Conservation (phyloP, 257 asterid species). For the Thymus quinquecostatus region DNA sequence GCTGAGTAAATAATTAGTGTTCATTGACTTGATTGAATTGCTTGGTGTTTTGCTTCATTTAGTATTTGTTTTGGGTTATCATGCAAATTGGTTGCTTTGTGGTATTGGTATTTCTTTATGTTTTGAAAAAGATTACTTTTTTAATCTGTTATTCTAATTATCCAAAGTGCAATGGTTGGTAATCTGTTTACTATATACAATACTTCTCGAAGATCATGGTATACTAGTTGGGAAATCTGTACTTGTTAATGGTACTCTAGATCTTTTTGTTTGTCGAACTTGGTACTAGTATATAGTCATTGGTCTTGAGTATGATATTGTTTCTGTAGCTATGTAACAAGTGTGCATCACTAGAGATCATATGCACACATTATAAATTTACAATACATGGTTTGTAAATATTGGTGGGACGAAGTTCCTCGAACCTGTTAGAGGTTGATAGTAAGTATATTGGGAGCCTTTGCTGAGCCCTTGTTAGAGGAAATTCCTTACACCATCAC, state of each 20-base stretch:
- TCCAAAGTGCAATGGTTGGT: not conserved
- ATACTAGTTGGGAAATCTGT: not conserved
- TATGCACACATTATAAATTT: not conserved
- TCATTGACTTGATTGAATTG: slow-evolving; percentile 13
- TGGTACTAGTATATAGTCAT: not conserved
- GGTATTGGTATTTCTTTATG: not conserved
- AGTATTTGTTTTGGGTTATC: not conserved
- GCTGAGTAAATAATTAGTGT: not conserved
- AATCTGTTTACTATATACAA: not conserved
- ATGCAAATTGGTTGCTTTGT: not conserved
- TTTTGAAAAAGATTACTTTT: not conserved
- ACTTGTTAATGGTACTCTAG: not conserved
- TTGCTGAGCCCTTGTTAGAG: not conserved
- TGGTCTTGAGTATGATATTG: too few relatives aligned
- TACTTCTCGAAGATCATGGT: slow-evolving; percentile 3
- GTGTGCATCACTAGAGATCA: not conserved
- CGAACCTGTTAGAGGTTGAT: not conserved
- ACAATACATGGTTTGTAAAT: not conserved
- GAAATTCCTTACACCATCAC: not conserved
- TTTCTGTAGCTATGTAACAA: not conserved
- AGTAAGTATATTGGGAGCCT: not conserved
- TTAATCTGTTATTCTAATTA: not conserved
- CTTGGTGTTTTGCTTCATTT: slow-evolving; percentile 7
- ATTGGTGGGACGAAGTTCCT: not conserved
- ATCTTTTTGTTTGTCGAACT: slow-evolving; percentile 1